These are phyloP conservation scores for Ulvella scutata DNA, from an alignment of 139 green algal species.

Conservation along the genomic window DNA sequence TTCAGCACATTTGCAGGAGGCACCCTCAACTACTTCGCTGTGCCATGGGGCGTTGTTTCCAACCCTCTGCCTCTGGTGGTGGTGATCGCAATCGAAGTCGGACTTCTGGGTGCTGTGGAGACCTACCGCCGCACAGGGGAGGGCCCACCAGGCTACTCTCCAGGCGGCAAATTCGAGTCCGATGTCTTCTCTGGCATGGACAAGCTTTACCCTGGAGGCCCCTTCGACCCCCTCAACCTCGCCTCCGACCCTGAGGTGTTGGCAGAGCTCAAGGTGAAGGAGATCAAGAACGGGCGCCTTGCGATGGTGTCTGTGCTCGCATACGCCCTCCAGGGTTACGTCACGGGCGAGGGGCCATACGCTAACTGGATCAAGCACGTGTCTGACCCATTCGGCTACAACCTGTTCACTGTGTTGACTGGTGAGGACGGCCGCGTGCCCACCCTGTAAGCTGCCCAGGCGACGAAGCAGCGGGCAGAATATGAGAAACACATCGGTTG, in stretches of 20 bases:
- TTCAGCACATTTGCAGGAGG: slow-evolving; percentile 11
- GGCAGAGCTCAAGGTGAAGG: slow-evolving; percentile 89
- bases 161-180: slow-evolving; percentile 84
- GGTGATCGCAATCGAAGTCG: slow-evolving; percentile 62
- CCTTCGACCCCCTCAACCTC: slow-evolving; percentile 92
- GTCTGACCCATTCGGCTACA: slow-evolving; percentile 88
- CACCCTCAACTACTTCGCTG: slow-evolving; percentile 88
- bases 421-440: slow-evolving; percentile 65
- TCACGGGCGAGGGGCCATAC: slow-evolving; percentile 90
- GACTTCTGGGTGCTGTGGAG: slow-evolving; percentile 80
- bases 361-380: slow-evolving; percentile 91
- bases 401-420: slow-evolving; percentile 70
- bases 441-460: slow-evolving; percentile 49
- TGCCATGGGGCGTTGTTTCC: slow-evolving; percentile 67
- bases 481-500: too few species aligned
- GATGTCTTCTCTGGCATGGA: slow-evolving; percentile 76
- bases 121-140: slow-evolving; percentile 51
- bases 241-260: slow-evolving; percentile 79
- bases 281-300: slow-evolving; percentile 95
- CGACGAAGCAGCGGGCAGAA: too few species aligned
- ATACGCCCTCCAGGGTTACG: slow-evolving; percentile 63
- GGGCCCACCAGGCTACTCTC: slow-evolving; percentile 77
- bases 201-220: slow-evolving; percentile 81
- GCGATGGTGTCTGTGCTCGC: slow-evolving; percentile 79
- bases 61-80: slow-evolving; percentile 81